Conservation (phyloP, 352 stramenopile genomes). For the Thalassiosira mediterranea region DNA sequence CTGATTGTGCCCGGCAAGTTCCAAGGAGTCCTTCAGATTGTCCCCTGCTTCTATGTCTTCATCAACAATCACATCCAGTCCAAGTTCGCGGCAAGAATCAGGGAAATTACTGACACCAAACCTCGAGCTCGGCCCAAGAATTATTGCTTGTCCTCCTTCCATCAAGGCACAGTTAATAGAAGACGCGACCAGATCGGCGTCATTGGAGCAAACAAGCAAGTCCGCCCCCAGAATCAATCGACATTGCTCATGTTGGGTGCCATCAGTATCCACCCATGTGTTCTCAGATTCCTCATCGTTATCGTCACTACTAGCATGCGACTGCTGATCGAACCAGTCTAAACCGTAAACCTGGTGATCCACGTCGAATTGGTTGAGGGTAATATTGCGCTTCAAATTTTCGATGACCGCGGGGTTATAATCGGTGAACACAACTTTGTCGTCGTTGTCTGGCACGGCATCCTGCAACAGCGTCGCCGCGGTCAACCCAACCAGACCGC, state of each 20-base stretch:
- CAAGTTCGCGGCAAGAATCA: conserved; percentile 18
- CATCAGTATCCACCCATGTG: conserved; percentile 43
- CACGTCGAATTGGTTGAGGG: conserved; percentile 62
- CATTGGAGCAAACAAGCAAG: conserved; percentile 43
- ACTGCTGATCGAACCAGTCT: conserved; percentile 47
- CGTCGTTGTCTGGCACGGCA: conserved; percentile 6
- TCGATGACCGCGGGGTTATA: conserved; percentile 69
- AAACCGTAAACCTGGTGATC: conserved; percentile 32
- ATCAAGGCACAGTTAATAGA: conserved; percentile 45
- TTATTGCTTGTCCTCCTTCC: conserved; percentile 31
- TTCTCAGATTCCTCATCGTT: conserved; percentile 3
- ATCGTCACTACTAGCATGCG: background rate
- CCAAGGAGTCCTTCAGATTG: conserved; percentile 18
- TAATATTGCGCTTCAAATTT: conserved; percentile 69
- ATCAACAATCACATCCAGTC: conserved; percentile 30
- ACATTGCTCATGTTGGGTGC: conserved; percentile 20
- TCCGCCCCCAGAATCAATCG: conserved; percentile 48
- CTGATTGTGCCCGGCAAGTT: conserved; percentile 23
- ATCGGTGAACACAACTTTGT: conserved; percentile 71
- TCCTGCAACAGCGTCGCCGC: conserved; percentile 50
- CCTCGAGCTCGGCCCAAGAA: conserved; percentile 18
- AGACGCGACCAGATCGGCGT: conserved; percentile 40
- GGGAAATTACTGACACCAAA: conserved; percentile 46
- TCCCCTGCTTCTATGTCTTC: conserved; percentile 16
- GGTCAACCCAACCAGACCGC: conserved; percentile 67